A percentile compares a stretch with the other conserved stretches of the same genome.
phyloP scores from a whole-genome alignment of 2,329 filamentous ascomycete genomes.

The Paraconiothyrium brasiliense region DNA sequence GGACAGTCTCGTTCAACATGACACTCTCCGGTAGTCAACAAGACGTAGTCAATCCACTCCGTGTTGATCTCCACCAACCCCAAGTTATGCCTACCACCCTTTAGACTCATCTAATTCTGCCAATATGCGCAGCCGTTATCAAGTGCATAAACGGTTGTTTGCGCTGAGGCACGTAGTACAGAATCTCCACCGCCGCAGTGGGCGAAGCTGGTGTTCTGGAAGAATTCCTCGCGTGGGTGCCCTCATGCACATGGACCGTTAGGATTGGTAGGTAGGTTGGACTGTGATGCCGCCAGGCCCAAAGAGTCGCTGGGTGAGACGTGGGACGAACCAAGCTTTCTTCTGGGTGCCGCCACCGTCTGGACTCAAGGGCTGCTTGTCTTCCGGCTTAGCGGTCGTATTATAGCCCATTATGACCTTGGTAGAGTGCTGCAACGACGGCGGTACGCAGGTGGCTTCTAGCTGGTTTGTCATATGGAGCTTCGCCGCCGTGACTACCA shows the following conservation, averaged over 20 bases:
- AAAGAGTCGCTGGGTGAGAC: constrained; percentile 22
- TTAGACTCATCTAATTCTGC: constrained; percentile 10
- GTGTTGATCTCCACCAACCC: constrained; percentile 19
- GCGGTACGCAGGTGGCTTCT: constrained; percentile 1
- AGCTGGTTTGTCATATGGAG: constrained; percentile 6
- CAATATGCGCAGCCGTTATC: constrained; percentile 25
- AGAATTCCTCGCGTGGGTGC: constrained; percentile 19
- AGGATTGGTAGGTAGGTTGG: constrained; percentile 13
- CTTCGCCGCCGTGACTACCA: background rate
- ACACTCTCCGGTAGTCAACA: constrained; percentile 28
- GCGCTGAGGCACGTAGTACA: constrained; percentile 26
- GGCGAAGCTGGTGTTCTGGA: constrained; percentile 27
- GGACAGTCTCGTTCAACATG: constrained; percentile 38
- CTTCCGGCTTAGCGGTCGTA: constrained; percentile 1
- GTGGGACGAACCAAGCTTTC: constrained; percentile 21
- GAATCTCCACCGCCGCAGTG: constrained; percentile 12
- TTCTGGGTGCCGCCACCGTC: constrained; percentile 15
- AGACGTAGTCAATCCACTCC: constrained; percentile 26
- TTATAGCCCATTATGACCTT: background rate
- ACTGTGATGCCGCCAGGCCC: constrained; percentile 1
- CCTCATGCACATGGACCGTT: constrained; percentile 21
- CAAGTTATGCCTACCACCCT: constrained; percentile 14
- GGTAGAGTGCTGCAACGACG: constrained; percentile 7
- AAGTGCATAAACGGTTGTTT: constrained; percentile 31
- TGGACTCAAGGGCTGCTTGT: background rate